These are phyloP conservation scores for Cyphellophora attinorum DNA, from an alignment of 2,329 filamentous ascomycete genomes.

Conservation along the genomic window DNA sequence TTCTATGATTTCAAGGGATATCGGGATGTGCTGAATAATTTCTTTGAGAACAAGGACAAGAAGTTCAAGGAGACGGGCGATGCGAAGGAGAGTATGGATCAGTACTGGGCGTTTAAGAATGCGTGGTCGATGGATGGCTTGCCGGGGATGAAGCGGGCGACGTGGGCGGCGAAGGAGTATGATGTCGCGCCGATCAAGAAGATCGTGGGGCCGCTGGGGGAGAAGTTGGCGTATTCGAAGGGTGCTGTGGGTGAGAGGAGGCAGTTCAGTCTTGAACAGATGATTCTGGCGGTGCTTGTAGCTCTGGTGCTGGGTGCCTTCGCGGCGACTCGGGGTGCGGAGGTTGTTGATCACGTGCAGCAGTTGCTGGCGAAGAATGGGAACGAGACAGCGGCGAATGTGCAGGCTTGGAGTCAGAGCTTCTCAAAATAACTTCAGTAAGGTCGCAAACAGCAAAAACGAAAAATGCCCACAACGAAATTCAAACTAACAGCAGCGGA, in stretches of 20 bases:
- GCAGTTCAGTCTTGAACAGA: conserved; percentile 6
- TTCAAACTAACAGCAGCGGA: too few relatives aligned
- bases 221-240: conserved; percentile 3
- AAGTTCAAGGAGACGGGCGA: conserved; percentile 5
- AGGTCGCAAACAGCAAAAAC: not conserved
- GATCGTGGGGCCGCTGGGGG: conserved; percentile 13
- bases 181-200: conserved; percentile 18
- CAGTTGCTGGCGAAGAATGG: not conserved
- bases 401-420: not conserved
- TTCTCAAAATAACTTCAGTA: not conserved
- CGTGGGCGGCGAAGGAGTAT: conserved; percentile 10
- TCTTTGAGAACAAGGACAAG: conserved; percentile 14
- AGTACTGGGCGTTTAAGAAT: conserved; percentile 50
- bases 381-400: not conserved
- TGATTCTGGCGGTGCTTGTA: conserved; percentile 12
- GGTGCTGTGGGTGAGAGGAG: not conserved
- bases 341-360: not conserved
- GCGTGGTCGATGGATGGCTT: conserved; percentile 48
- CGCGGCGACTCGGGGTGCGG: not conserved
- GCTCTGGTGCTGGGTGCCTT: conserved; percentile 4
- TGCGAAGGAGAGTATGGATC: conserved; percentile 38
- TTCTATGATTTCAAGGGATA: conserved; percentile 16
- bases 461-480: too few relatives aligned
- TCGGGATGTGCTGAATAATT: conserved; percentile 15
- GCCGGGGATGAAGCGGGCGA: conserved; percentile 38